These are phyloP conservation scores for Ustilago curta DNA, from an alignment of 1,284 basidiomycete species.

Conservation along the genomic window DNA sequence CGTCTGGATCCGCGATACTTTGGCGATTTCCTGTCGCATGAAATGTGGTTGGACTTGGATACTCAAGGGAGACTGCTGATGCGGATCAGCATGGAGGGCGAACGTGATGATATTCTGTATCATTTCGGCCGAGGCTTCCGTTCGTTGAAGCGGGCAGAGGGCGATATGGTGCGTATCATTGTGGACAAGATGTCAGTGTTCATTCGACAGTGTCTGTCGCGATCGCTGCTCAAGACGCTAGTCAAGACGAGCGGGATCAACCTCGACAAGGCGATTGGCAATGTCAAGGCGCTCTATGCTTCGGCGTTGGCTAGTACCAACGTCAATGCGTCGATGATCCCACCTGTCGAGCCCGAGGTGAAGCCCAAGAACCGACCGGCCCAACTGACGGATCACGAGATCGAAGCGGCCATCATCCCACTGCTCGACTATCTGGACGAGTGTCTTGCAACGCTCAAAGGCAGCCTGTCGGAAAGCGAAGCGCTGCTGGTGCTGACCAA, in stretches of 20 bases:
- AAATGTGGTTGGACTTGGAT: constrained; percentile 92
- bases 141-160: constrained; percentile 90
- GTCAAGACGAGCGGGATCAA: constrained; percentile 66
- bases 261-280: constrained; percentile 66
- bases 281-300: constrained; percentile 66
- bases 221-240: constrained; percentile 74
- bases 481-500: constrained; percentile 93
- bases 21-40: constrained; percentile 88
- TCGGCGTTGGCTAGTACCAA: constrained; percentile 63
- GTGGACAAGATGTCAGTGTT: constrained; percentile 99
- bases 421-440: constrained; percentile 97
- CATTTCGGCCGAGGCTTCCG: constrained; percentile 97
- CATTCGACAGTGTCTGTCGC: constrained; percentile 88
- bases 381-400: constrained; percentile 88
- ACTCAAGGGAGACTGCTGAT: constrained; percentile 85
- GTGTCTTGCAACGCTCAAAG: constrained; percentile 91
- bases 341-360: constrained; percentile 59
- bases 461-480: constrained; percentile 76
- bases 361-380: constrained; percentile 73
- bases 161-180: constrained; percentile 95
- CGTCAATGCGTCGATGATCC: constrained; percentile 58
- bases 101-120: constrained; percentile 97
- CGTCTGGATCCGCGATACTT: constrained; percentile 90
- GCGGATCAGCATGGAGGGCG: constrained; percentile 96
- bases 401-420: constrained; percentile 90